phyloP scores from a whole-genome alignment of 2,329 filamentous ascomycete genomes.

The Phaeosphaeriaceae sp. region DNA sequence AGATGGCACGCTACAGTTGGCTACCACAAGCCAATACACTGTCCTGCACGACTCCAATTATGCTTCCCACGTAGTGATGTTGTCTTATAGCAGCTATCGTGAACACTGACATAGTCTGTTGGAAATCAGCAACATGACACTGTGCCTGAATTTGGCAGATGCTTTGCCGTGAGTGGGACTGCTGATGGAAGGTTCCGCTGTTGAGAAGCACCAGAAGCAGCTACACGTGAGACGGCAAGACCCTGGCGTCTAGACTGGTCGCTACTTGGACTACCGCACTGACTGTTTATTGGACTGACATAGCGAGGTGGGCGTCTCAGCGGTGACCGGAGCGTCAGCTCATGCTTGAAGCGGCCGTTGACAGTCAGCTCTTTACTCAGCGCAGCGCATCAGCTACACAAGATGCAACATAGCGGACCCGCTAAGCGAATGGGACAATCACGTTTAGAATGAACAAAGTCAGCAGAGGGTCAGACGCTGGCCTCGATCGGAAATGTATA shows the following conservation, averaged over 20 bases:
- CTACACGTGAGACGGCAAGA: neutral
- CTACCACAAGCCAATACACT: conserved; percentile 21
- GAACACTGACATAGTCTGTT: neutral
- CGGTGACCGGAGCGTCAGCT: conserved; percentile 3
- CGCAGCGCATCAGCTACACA: conserved; percentile 17
- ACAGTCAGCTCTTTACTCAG: conserved; percentile 17
- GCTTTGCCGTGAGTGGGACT: neutral
- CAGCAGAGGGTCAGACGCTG: neutral
- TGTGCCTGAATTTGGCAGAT: neutral
- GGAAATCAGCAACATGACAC: neutral
- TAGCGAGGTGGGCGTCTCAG: conserved; percentile 8
- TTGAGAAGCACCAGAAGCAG: neutral
- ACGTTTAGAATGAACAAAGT: conserved; percentile 1
- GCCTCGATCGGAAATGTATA: neutral
- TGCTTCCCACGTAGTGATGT: neutral
- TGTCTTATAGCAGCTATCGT: neutral
- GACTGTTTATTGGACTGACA: neutral
- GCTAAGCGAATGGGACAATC: neutral
- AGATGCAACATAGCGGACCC: neutral
- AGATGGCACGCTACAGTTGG: conserved; percentile 34
- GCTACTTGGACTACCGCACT: neutral
- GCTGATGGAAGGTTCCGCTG: neutral
- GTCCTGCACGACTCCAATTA: neutral
- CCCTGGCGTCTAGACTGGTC: neutral
- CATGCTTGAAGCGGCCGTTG: conserved; percentile 1